phyloP scores from a whole-genome alignment of 805 yeast species.

The Saccharomycopsis fermentans region DNA sequence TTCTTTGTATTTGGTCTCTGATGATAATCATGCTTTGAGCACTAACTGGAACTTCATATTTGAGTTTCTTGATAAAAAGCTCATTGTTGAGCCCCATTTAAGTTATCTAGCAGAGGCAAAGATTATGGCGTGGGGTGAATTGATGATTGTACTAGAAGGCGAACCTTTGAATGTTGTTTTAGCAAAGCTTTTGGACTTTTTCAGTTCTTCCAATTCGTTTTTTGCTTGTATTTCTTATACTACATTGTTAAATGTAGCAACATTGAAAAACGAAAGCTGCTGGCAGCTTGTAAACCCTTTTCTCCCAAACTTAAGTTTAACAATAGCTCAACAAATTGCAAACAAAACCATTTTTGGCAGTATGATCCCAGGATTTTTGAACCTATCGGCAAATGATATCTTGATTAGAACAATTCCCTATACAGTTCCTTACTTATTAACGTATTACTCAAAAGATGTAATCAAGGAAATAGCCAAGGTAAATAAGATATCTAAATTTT shows the following conservation, averaged over 20 bases:
- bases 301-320: conserved; percentile 59
- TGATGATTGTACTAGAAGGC: conserved; percentile 53
- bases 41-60: conserved; percentile 7
- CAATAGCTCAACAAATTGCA: conserved; percentile 44
- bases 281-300: conserved; percentile 76
- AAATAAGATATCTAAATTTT: conserved; percentile 33
- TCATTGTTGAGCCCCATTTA: conserved; percentile 9
- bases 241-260: conserved; percentile 49
- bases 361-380: conserved; percentile 54
- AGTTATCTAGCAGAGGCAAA: conserved; percentile 13
- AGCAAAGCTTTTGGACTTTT: conserved; percentile 51
- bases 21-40: conserved; percentile 30
- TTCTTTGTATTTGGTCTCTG: conserved; percentile 39
- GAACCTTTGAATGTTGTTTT: conserved; percentile 59
- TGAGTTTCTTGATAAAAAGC: conserved; percentile 12
- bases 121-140: conserved; percentile 45
- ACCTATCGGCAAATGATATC: conserved; percentile 51
- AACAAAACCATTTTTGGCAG: conserved; percentile 44
- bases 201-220: conserved; percentile 57
- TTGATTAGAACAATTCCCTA: conserved; percentile 58
- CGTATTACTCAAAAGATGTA: conserved; percentile 52
- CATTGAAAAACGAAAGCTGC: conserved; percentile 48
- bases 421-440: conserved; percentile 68
- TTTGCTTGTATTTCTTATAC: conserved; percentile 61
- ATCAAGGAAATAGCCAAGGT: conserved; percentile 52